Evolutionary conservation across 108 stramenopile genomes (phyloP).

Genomic region (Cyclotella choctawhatcheeana): DNA sequence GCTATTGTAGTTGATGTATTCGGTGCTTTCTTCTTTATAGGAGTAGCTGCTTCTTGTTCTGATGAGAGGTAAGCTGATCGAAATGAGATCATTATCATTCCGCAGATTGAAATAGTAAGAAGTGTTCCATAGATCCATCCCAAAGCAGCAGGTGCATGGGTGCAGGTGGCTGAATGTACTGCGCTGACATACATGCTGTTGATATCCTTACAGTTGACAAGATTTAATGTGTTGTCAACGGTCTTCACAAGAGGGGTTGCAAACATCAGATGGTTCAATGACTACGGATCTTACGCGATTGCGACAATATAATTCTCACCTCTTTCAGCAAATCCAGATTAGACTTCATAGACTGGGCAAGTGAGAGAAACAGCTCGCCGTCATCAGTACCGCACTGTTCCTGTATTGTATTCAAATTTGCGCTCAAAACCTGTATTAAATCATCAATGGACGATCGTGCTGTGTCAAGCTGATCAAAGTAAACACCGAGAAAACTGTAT

Average conservation of each 20-base stretch:
- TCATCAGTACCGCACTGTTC: slow-evolving; percentile 13
- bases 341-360: slow-evolving; percentile 16
- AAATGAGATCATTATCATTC: slow-evolving; percentile 28
- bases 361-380: neutral
- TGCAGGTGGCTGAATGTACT: slow-evolving; percentile 19
- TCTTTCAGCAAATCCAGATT: slow-evolving; percentile 7
- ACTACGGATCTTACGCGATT: neutral
- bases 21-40: neutral
- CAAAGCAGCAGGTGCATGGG: slow-evolving; percentile 14
- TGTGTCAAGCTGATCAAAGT: slow-evolving; percentile 3
- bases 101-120: slow-evolving; percentile 18
- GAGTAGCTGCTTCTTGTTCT: neutral
- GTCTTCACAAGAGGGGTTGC: neutral
- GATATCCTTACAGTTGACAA: slow-evolving; percentile 28
- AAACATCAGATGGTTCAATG: neutral
- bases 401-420: slow-evolving; percentile 10
- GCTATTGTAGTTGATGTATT: neutral
- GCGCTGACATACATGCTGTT: slow-evolving; percentile 28
- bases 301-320: neutral
- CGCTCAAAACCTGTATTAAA: neutral
- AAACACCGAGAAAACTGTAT: slow-evolving; percentile 7
- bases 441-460: slow-evolving; percentile 3
- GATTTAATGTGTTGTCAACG: neutral
- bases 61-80: slow-evolving; percentile 20
- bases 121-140: slow-evolving; percentile 26